Conservation (phyloP, 106 monocot species). For the Acorus calamus region DNA sequence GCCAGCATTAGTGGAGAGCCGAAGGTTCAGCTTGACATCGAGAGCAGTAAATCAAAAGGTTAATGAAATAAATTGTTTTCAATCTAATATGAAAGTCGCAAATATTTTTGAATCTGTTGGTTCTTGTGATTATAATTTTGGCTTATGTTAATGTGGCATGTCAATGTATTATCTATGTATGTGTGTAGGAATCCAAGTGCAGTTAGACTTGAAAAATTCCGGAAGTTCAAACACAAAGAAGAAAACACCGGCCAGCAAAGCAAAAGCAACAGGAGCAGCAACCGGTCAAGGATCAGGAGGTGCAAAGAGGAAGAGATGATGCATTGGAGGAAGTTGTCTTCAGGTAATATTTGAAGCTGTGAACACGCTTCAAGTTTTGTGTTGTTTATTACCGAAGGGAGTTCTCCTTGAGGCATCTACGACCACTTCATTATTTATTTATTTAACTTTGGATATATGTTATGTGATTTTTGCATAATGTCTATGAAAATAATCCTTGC, state of each 20-base stretch:
- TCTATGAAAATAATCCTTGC: no score
- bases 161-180: background rate
- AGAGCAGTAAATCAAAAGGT: conserved; percentile 64
- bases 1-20: conserved; percentile 17
- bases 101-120: no score
- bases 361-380: no score
- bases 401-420: no score
- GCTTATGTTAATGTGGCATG: no score
- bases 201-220: conserved; percentile 57
- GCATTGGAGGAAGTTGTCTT: no score
- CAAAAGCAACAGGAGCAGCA: conserved; percentile 31
- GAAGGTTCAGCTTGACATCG: conserved; percentile 54
- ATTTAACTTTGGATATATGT: no score
- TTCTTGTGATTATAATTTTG: no score
- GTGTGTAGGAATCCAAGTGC: conserved; percentile 58
- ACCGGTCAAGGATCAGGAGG: conserved; percentile 17
- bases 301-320: conserved; percentile 67
- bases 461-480: no score
- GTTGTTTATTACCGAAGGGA: no score
- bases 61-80: background rate
- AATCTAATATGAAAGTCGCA: background rate
- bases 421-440: no score
- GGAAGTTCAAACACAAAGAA: conserved; percentile 41
- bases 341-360: no score
- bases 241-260: conserved; percentile 31